Evolutionary conservation across 345 rosid genomes (phyloP).

Genomic region (Toxicodendron radicans): DNA sequence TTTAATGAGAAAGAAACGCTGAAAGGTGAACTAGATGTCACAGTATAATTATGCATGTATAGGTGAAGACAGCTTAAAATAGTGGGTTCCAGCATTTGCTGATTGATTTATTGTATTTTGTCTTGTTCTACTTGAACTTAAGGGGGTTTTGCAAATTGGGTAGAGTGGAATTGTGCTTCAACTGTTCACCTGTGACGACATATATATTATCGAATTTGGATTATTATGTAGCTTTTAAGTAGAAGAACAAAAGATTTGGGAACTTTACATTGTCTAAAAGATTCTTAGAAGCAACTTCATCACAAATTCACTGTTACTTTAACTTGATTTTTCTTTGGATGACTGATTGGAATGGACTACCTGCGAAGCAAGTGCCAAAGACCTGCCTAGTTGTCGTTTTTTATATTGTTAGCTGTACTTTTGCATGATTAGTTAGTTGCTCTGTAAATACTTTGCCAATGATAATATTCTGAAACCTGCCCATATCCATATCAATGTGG

Average conservation of each 20-base stretch:
- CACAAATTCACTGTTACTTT: background rate
- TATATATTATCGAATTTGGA: background rate
- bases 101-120: background rate
- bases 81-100: background rate
- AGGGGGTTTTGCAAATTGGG: background rate
- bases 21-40: background rate
- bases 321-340: background rate
- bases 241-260: background rate
- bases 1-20: too few relatives aligned
- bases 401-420: background rate
- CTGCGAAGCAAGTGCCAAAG: background rate
- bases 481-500: slow-evolving; percentile 23
- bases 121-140: background rate
- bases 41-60: too few relatives aligned
- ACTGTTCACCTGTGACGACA: background rate
- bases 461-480: slow-evolving; percentile 13
- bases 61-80: background rate
- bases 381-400: too few relatives aligned
- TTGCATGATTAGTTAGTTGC: slow-evolving; percentile 16
- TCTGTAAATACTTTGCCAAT: slow-evolving; percentile 8
- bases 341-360: background rate
- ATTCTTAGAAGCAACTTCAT: background rate
- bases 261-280: background rate
- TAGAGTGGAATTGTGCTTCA: slow-evolving; percentile 5
- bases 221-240: background rate